Conservation (phyloP, 352 stramenopile species). For the Thalassiosira exigua region DNA sequence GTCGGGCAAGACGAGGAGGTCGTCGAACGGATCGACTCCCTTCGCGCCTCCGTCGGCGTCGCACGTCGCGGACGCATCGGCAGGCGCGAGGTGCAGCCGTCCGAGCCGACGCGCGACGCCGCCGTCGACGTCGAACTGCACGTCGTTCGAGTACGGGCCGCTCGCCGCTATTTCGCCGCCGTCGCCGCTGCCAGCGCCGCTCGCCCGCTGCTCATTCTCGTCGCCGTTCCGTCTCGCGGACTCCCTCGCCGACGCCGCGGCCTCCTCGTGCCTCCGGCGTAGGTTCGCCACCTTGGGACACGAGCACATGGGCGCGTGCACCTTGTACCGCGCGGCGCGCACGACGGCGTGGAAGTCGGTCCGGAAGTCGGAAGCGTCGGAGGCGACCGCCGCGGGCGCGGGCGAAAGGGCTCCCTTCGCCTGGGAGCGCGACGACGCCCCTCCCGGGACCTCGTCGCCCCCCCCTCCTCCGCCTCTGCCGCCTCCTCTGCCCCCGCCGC, state of each 20-base stretch:
- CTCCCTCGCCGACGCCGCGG: not conserved
- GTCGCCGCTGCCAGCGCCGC: not conserved
- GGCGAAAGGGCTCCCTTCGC: not conserved
- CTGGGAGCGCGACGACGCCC: not conserved
- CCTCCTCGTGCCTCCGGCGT: conserved; percentile 6
- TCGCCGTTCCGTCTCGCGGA: not conserved
- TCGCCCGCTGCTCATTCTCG: not conserved
- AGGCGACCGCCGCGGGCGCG: too few species aligned
- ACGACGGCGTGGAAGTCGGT: conserved; percentile 31
- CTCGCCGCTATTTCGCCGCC: not conserved
- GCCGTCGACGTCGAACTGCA: conserved; percentile 31
- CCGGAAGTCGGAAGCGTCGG: conserved; percentile 22
- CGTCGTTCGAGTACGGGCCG: not conserved
- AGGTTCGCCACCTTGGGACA: conserved; percentile 45
- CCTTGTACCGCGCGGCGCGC: conserved; percentile 47
- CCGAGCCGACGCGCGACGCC: conserved; percentile 18
- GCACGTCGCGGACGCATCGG: not conserved
- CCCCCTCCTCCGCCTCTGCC: too few species aligned
- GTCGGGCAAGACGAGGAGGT: conserved; percentile 61
- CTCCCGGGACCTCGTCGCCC: not conserved
- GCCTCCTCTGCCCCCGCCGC: too few species aligned
- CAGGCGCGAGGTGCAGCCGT: conserved; percentile 9
- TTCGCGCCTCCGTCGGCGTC: not conserved
- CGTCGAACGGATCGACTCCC: conserved; percentile 37
- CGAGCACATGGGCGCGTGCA: conserved; percentile 36